Evolutionary conservation across 768 basidiomycete species (phyloP).

Genomic region (Leccinum rimulosum): DNA sequence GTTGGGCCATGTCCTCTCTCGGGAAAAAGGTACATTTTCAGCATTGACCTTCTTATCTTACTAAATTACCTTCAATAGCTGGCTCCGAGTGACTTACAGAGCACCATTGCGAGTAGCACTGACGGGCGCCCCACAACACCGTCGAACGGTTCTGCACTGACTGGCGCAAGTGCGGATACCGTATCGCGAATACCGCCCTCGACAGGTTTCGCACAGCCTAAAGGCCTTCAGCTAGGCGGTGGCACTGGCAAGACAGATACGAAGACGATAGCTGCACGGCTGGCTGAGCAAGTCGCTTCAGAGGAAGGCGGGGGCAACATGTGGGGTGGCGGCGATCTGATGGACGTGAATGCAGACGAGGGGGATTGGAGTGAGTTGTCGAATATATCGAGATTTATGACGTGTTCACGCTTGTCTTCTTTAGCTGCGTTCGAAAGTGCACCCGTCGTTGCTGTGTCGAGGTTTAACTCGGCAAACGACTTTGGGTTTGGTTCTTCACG

Average conservation of each 20-base stretch:
- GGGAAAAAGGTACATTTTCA: conserved; percentile 64
- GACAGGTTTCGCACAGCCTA: conserved; percentile 38
- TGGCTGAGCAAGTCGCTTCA: conserved; percentile 54
- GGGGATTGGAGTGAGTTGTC: conserved; percentile 86
- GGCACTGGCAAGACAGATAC: conserved; percentile 39
- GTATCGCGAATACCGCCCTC: conserved; percentile 7
- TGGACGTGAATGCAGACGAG: conserved; percentile 90
- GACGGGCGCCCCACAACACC: conserved; percentile 47
- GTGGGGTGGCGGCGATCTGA: conserved; percentile 80
- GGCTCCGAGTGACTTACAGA: conserved; percentile 69
- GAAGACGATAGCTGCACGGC: conserved; percentile 47
- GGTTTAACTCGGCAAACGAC: conserved; percentile 21
- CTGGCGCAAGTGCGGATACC: not conserved
- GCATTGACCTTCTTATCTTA: not conserved
- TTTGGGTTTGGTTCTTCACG: conserved; percentile 25
- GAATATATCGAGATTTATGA: not conserved
- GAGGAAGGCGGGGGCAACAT: conserved; percentile 43
- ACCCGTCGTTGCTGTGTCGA: conserved; percentile 31
- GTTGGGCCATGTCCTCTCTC: conserved; percentile 93
- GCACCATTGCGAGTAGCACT: conserved; percentile 46
- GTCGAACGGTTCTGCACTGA: not conserved
- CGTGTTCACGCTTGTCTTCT: not conserved
- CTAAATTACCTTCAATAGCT: conserved; percentile 42
- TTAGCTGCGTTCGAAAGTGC: conserved; percentile 75
- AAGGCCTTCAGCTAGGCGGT: conserved; percentile 69